Percentiles rank a stretch among this genome's conserved stretches.
These are phyloP conservation scores for Biscogniauxia marginata DNA, from an alignment of 2,329 filamentous ascomycete genomes.

Conservation along the genomic window DNA sequence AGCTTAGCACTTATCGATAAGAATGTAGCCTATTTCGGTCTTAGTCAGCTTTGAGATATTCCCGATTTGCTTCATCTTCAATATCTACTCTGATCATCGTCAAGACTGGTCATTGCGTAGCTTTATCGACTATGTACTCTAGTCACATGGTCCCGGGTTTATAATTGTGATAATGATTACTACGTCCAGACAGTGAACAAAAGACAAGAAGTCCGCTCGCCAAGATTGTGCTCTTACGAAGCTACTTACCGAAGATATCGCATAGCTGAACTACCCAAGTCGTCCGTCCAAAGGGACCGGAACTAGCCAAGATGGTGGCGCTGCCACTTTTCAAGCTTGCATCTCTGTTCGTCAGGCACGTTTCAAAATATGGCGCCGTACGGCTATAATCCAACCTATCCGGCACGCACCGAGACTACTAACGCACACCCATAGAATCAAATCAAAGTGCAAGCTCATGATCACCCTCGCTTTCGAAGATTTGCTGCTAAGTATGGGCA, in stretches of 20 bases:
- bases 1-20: neutral
- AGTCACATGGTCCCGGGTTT: too few species aligned
- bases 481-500: conserved; percentile 64
- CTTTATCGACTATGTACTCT: neutral
- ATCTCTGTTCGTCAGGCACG: conserved; percentile 61
- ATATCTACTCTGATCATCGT: neutral
- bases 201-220: neutral
- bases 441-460: conserved; percentile 65
- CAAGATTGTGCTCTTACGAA: neutral
- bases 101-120: neutral
- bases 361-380: conserved; percentile 70
- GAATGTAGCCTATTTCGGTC: too few species aligned
- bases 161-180: neutral
- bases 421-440: conserved; percentile 48
- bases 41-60: too few species aligned
- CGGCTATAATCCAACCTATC: conserved; percentile 27
- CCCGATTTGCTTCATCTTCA: too few species aligned
- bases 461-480: conserved; percentile 59
- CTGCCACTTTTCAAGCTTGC: conserved; percentile 68
- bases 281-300: neutral
- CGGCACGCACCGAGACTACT: conserved; percentile 4
- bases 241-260: neutral
- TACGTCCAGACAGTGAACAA: neutral
- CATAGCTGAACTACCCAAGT: neutral
- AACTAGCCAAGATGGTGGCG: conserved; percentile 52